These are phyloP conservation scores for Dioscorea zingiberensis DNA, from an alignment of 106 monocot species.

Conservation along the genomic window DNA sequence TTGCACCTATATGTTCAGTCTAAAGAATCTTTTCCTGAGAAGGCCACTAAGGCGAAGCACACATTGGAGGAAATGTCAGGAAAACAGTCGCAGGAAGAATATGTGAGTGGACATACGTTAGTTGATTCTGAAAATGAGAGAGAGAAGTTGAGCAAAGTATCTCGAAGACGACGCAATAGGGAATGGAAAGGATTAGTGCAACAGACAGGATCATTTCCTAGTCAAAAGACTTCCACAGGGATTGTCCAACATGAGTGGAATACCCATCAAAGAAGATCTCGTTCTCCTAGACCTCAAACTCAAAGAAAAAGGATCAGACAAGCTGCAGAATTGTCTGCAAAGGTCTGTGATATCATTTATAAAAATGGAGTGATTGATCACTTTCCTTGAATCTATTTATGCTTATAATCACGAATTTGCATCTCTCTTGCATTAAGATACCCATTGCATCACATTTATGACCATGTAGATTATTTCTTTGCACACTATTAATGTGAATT, in stretches of 20 bases:
- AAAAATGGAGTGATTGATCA: too few species aligned
- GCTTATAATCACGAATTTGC: too few species aligned
- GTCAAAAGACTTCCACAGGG: slow-evolving; percentile 44
- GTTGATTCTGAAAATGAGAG: slow-evolving; percentile 36
- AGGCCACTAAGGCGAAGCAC: slow-evolving; percentile 4
- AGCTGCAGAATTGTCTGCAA: slow-evolving; percentile 32
- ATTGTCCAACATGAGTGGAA: slow-evolving; percentile 28
- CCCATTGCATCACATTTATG: too few species aligned
- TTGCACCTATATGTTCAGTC: slow-evolving; percentile 48
- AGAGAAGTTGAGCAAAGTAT: slow-evolving; percentile 22
- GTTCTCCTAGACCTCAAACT: slow-evolving; percentile 28
- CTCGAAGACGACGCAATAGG: slow-evolving; percentile 47
- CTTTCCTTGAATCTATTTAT: too few species aligned
- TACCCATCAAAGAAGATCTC: slow-evolving; percentile 7
- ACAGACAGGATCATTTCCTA: slow-evolving; percentile 34
- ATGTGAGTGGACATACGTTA: slow-evolving; percentile 1
- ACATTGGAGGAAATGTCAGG: slow-evolving; percentile 8
- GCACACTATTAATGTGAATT: too few species aligned
- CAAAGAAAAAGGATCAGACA: slow-evolving; percentile 41
- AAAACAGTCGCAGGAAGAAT: slow-evolving; percentile 11
- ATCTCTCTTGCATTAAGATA: too few species aligned
- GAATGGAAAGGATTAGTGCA: slow-evolving; percentile 53
- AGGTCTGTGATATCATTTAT: slow-evolving; percentile 33
- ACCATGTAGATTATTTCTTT: too few species aligned
- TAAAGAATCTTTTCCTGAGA: slow-evolving; percentile 13